A percentile compares a stretch with the other conserved stretches of the same genome.
Conservation (phyloP, 192 early-diverging fungal genomes). For the Coemansia umbellata region DNA sequence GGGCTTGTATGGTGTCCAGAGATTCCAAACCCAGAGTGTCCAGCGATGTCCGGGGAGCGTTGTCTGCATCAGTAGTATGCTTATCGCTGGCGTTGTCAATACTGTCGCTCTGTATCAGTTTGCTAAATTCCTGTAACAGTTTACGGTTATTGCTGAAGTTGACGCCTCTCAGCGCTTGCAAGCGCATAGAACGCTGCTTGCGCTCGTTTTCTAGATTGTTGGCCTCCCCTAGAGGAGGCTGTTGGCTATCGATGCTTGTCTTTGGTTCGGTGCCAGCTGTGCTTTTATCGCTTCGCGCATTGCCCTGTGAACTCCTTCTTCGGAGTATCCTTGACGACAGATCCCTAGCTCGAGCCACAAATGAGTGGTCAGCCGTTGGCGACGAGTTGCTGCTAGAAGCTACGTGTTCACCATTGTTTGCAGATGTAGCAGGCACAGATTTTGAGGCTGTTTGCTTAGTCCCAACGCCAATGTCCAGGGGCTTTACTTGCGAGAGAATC, state of each 20-base stretch:
- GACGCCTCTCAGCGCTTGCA: not conserved
- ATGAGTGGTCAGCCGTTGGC: not conserved
- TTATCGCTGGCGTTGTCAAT: not conserved
- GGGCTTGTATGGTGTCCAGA: not conserved
- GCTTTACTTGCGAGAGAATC: not conserved
- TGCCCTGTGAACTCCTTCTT: not conserved
- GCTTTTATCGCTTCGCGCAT: not conserved
- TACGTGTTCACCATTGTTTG: not conserved
- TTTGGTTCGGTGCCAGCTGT: not conserved
- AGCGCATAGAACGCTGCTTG: slow-evolving; percentile 5
- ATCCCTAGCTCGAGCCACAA: slow-evolving; percentile 34
- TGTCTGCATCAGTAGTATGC: too few relatives aligned
- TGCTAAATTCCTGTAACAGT: not conserved
- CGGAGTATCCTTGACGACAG: slow-evolving; percentile 19
- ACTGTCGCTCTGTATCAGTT: not conserved
- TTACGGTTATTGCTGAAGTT: not conserved
- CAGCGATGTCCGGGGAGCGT: too few relatives aligned
- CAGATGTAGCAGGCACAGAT: too few relatives aligned
- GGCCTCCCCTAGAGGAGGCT: too few relatives aligned
- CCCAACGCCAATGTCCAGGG: not conserved
- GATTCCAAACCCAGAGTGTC: not conserved
- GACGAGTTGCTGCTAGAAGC: not conserved
- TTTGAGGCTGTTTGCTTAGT: not conserved
- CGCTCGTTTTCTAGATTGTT: slow-evolving; percentile 1
- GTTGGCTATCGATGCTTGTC: not conserved